Evolutionary conservation across 805 yeast genomes (phyloP).

Genomic region (Clavispora fructus): DNA sequence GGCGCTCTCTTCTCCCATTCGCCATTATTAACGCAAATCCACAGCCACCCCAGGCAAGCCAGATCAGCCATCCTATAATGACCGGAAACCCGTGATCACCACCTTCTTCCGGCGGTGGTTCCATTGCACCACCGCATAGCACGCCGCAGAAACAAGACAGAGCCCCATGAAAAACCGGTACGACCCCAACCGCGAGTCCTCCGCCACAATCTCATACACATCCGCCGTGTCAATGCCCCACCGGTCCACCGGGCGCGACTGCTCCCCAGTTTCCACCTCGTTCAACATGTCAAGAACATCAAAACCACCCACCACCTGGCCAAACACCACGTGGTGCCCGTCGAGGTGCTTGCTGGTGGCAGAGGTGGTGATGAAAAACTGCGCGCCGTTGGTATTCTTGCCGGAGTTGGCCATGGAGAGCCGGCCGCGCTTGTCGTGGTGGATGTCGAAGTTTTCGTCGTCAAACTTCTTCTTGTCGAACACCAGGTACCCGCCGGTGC

Average conservation of each 20-base stretch:
- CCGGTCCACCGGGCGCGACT: slow-evolving; percentile 5
- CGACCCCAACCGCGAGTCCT: neutral
- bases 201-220: neutral
- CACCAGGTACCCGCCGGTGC: slow-evolving; percentile 24
- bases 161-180: neutral
- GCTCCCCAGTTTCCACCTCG: slow-evolving; percentile 1
- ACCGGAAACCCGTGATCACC: neutral
- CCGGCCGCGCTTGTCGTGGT: slow-evolving; percentile 26
- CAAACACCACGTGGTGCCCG: slow-evolving; percentile 23
- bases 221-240: slow-evolving; percentile 3
- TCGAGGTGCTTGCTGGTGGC: slow-evolving; percentile 13
- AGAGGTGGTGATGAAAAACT: slow-evolving; percentile 19
- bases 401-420: slow-evolving; percentile 27
- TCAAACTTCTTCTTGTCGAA: slow-evolving; percentile 20
- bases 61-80: neutral
- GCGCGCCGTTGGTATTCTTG: slow-evolving; percentile 20
- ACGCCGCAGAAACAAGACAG: neutral
- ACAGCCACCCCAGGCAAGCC: too few species aligned
- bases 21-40: too few species aligned
- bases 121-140: neutral
- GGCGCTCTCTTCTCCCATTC: too few species aligned
- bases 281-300: slow-evolving; percentile 11
- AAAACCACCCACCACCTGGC: slow-evolving; percentile 22
- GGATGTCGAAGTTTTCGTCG: slow-evolving; percentile 23
- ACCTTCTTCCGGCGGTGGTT: slow-evolving; percentile 1